These are phyloP conservation scores for Venturia aucupariae DNA, from an alignment of 2,329 filamentous ascomycete species.

Conservation along the genomic window DNA sequence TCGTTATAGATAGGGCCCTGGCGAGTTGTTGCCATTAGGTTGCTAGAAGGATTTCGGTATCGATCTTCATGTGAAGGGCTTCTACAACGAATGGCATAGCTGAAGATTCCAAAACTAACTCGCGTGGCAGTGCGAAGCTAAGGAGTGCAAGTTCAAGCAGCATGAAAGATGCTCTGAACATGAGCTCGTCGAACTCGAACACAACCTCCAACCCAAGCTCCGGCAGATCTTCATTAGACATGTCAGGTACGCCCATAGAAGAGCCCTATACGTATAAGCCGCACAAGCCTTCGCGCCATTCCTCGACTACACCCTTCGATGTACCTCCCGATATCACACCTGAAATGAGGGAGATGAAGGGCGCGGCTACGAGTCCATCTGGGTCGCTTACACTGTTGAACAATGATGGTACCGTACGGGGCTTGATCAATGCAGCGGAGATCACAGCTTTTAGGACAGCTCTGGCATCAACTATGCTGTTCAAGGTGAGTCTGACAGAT, in stretches of 20 bases:
- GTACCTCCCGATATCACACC: constrained; percentile 9
- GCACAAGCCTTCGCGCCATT: neutral
- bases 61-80: no score
- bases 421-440: constrained; percentile 57
- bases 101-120: no score
- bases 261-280: constrained; percentile 1
- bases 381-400: constrained; percentile 54
- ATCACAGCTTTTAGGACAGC: constrained; percentile 62
- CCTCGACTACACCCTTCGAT: constrained; percentile 10
- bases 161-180: constrained; percentile 1
- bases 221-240: constrained; percentile 6
- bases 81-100: no score
- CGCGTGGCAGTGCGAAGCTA: constrained; percentile 12
- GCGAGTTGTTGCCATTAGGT: no score
- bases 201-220: neutral
- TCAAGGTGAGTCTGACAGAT: constrained; percentile 51
- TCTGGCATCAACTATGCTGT: constrained; percentile 52
- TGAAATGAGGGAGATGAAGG: constrained; percentile 12
- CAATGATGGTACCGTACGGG: constrained; percentile 46
- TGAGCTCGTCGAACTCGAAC: neutral
- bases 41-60: no score
- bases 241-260: neutral
- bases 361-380: constrained; percentile 37
- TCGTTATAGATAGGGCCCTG: no score
- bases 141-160: constrained; percentile 13